Evolutionary conservation across 371 early-diverging fungal species (phyloP), one percentile per base, ranked within the genome.

Genomic region (Mucor plumbeus): DNA sequence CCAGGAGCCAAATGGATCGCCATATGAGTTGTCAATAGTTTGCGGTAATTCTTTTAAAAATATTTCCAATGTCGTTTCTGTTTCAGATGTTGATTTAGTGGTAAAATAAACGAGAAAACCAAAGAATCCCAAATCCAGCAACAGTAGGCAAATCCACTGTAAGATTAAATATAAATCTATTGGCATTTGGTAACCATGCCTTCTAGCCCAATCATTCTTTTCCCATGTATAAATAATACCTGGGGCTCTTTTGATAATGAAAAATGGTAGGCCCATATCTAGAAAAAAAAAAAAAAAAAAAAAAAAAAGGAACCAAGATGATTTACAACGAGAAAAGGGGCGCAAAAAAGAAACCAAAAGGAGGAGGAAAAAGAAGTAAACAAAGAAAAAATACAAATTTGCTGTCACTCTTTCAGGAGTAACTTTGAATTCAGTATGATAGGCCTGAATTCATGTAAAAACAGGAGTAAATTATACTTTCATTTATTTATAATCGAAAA

Each of bases 141-240:
- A 48, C 6, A 85, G 19, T 15, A 81, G 68, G 17, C 77, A 73
- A 4, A 68, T 17, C 87, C 89, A 89, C 61, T 89, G 88, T 3
- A 77, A 33, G 34, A 86, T 60, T 31, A 89, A 75, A 54, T 80
- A 77, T 68, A 79, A 69, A 71, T 92, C 90, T 13, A 80, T 62
- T 6, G 92, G 92, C 26, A 71, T 63, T 44, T 87, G 84, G 71
- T 87, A 85, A 4, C 88, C 90, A 64, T 87, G 80, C 9, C 76
- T 64, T 39, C 90, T 79, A 33, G 40, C 76, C 91, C 91, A 91
- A 9, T 75, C 81, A 69, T 91, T 91, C 36, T 65, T 71, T 39
- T 81, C 79, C 69, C 69, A 69, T 15, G 36, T 17, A 48, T 47
- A 65, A 6, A 35, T 21, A 1, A 41, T 48, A 19, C 65, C 65